Conservation (phyloP, 192 early-diverging fungal species). For the Backusella circina region DNA sequence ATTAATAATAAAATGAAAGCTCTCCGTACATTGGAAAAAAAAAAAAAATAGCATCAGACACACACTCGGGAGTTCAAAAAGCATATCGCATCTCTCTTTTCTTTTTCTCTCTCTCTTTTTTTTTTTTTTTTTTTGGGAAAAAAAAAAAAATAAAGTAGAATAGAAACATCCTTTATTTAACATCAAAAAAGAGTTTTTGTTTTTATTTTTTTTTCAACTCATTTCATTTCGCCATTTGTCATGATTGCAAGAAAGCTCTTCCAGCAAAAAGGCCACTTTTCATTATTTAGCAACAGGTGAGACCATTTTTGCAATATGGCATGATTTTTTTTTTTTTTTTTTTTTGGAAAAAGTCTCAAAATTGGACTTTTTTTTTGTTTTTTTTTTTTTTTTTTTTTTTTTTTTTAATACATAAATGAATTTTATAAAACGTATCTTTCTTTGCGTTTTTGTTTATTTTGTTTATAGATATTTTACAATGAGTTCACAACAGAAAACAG, state of each 20-base stretch:
- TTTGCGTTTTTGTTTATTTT: background rate
- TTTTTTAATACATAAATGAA: background rate
- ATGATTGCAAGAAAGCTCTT: too few species aligned
- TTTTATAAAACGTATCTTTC: background rate
- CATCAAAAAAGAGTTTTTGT: background rate
- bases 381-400: background rate
- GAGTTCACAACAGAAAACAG: constrained; percentile 15
- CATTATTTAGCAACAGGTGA: too few species aligned
- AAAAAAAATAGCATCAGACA: background rate
- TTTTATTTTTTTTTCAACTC: background rate
- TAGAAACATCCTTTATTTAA: background rate
- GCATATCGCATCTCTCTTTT: too few species aligned
- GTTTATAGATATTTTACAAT: background rate
- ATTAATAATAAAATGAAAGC: background rate
- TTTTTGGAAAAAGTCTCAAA: background rate
- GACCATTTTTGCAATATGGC: too few species aligned
- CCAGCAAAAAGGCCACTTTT: too few species aligned
- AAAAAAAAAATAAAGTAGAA: background rate
- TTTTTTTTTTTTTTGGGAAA: too few species aligned
- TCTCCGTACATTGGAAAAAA: background rate
- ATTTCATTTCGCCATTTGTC: too few species aligned
- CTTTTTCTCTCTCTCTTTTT: background rate
- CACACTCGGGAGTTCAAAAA: background rate
- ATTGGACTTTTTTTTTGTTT: background rate
- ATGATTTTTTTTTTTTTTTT: background rate